Conservation (phyloP, 257 asterid genomes). For the Primulina eburnea region DNA sequence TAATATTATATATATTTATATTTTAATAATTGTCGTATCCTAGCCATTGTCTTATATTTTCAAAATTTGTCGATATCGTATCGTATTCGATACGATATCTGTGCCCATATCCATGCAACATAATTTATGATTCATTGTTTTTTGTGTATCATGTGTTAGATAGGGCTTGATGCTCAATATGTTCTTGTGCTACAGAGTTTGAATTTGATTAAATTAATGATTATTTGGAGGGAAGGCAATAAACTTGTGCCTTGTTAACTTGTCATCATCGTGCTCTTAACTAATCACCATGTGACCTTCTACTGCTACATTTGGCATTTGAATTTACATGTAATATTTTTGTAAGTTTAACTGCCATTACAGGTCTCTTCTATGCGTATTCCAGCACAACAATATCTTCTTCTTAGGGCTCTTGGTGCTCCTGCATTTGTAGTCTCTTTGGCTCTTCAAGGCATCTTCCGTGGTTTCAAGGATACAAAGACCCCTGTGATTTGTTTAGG, state of each 20-base stretch:
- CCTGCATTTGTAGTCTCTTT: slow-evolving; percentile 95
- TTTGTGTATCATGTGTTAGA: neutral
- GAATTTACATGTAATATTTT: neutral
- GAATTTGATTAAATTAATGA: neutral
- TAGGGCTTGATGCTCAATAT: neutral
- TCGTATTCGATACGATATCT: too few species aligned
- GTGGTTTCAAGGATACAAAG: slow-evolving; percentile 94
- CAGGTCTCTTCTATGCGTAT: slow-evolving; percentile 79
- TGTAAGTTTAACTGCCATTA: slow-evolving; percentile 19
- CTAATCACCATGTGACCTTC: neutral
- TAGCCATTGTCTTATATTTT: too few species aligned
- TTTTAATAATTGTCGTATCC: too few species aligned
- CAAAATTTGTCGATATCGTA: too few species aligned
- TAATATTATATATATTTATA: too few species aligned
- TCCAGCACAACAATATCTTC: slow-evolving; percentile 74
- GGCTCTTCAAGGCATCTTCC: slow-evolving; percentile 97
- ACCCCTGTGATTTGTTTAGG: slow-evolving; percentile 93
- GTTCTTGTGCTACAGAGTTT: neutral
- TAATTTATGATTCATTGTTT: too few species aligned
- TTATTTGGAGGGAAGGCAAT: neutral
- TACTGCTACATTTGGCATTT: neutral
- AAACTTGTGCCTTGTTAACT: neutral
- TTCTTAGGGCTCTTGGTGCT: slow-evolving; percentile 88
- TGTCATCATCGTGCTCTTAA: neutral
- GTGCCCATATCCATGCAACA: too few species aligned